phyloP scores from a whole-genome alignment of 2,329 filamentous ascomycete genomes.

The Aspergillus aculeatinus region DNA sequence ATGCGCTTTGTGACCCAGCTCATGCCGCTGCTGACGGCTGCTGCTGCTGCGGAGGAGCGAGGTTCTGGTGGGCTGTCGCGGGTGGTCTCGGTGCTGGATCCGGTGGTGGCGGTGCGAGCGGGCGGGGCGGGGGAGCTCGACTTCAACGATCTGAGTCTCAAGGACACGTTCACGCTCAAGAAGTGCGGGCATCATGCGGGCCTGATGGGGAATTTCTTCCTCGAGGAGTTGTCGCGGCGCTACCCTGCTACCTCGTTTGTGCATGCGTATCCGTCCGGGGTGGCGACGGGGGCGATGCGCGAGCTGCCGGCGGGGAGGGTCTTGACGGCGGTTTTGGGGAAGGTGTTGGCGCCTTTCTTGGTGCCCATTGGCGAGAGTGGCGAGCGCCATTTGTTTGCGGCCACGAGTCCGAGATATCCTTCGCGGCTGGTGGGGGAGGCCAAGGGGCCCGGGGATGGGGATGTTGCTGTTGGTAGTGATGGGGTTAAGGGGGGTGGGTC shows the following conservation, averaged over 20 bases:
- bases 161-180: conserved; percentile 32
- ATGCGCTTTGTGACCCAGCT: conserved; percentile 47
- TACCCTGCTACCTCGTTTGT: conserved; percentile 34
- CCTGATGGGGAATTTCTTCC: conserved; percentile 38
- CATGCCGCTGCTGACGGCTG: conserved; percentile 35
- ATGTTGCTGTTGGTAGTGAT: conserved; percentile 14
- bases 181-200: conserved; percentile 41
- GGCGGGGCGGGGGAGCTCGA: conserved; percentile 38
- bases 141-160: conserved; percentile 45
- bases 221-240: conserved; percentile 34
- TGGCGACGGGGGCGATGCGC: conserved; percentile 39
- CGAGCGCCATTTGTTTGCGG: conserved; percentile 45
- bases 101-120: conserved; percentile 16
- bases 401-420: conserved; percentile 33
- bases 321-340: conserved; percentile 7
- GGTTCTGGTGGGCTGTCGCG: conserved; percentile 27
- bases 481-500: conserved; percentile 17
- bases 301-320: conserved; percentile 37
- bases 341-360: conserved; percentile 19
- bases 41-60: conserved; percentile 8
- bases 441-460: conserved; percentile 7
- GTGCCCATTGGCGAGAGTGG: conserved; percentile 38
- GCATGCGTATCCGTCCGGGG: conserved; percentile 44
- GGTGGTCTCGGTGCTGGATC: conserved; percentile 43
- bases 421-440: conserved; percentile 5